A percentile compares a stretch with the other conserved stretches of the same genome.
phyloP scores from a whole-genome alignment of 495 filamentous ascomycete genomes.

The Hypoxylon lenormandii region DNA sequence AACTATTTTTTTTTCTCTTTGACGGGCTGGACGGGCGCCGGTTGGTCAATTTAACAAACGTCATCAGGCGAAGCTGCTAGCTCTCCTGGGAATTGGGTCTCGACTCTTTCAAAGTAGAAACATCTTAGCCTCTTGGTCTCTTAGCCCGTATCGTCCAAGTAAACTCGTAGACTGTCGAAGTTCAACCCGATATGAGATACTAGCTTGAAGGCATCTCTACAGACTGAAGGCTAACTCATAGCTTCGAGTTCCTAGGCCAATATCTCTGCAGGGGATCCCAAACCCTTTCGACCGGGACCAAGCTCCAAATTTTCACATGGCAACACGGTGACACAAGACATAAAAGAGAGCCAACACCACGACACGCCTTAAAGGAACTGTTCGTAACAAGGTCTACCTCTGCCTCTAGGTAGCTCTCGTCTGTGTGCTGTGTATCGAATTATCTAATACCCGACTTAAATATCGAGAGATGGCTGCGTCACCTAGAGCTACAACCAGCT shows the following conservation, averaged over 20 bases:
- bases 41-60: constrained; percentile 34
- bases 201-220: constrained; percentile 14
- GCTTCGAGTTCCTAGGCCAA: too few species aligned
- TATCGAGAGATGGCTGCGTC: constrained; percentile 43
- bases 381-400: constrained; percentile 1
- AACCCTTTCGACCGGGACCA: constrained; percentile 12
- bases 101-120: constrained; percentile 2
- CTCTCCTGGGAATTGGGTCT: constrained; percentile 21
- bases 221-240: background rate
- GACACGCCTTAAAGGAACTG: constrained; percentile 1
- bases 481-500: constrained; percentile 39
- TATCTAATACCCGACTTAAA: background rate
- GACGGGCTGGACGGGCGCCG: constrained; percentile 6
- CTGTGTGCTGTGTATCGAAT: background rate
- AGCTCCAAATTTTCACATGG: constrained; percentile 25
- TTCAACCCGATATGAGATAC: background rate
- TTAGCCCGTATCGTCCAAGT: too few species aligned
- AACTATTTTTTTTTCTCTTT: constrained; percentile 15
- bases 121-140: too few species aligned
- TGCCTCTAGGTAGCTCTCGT: constrained; percentile 8
- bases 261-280: background rate
- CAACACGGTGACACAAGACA: constrained; percentile 30
- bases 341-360: constrained; percentile 6
- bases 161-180: too few species aligned
- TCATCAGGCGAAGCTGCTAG: constrained; percentile 39